Conservation (phyloP, 73 alveolate genomes). For the Tetrahymena thermophila region DNA sequence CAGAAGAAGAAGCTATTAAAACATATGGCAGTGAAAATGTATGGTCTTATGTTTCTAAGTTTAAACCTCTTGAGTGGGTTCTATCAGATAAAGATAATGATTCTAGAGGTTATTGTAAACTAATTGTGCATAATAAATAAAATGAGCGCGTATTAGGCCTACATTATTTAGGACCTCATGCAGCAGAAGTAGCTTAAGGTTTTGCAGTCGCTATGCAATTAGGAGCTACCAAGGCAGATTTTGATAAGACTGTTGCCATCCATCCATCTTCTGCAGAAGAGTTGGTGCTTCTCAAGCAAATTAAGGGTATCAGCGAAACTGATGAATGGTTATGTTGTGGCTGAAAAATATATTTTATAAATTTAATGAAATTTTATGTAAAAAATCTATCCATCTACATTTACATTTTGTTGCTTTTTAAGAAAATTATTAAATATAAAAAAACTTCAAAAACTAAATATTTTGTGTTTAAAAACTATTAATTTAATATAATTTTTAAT, state of each 20-base stretch:
- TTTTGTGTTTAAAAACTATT: no score
- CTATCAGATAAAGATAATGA: constrained; percentile 66
- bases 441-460: no score
- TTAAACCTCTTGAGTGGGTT: constrained; percentile 94
- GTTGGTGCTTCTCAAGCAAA: neutral
- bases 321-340: neutral
- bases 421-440: no score
- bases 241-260: constrained; percentile 91
- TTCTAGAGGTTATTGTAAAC: constrained; percentile 71
- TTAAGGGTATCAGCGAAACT: neutral
- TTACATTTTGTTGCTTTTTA: no score
- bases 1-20: constrained; percentile 83
- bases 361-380: neutral
- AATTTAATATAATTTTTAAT: no score
- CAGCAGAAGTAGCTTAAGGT: constrained; percentile 98
- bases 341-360: neutral
- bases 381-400: no score
- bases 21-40: constrained; percentile 72
- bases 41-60: constrained; percentile 79
- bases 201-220: constrained; percentile 89
- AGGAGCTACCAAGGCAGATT: constrained; percentile 85
- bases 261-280: constrained; percentile 99
- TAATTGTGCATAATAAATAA: constrained; percentile 56
- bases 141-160: constrained; percentile 88
- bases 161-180: constrained; percentile 95